phyloP scores from a whole-genome alignment of 176 grass and related monocot genomes.

The Lolium perenne region DNA sequence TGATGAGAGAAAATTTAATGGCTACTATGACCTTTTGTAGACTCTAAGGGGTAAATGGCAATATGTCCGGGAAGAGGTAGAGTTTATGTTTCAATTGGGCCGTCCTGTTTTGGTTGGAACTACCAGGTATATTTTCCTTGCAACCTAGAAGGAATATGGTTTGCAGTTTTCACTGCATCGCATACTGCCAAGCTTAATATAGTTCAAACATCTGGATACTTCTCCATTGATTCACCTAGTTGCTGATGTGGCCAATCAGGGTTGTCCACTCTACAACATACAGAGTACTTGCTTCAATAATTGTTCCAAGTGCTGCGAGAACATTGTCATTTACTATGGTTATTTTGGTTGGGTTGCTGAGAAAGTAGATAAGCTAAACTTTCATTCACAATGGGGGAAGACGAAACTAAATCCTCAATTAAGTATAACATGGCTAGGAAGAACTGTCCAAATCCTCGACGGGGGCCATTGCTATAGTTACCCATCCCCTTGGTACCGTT shows the following conservation, averaged over 20 bases:
- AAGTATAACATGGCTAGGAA: too few relatives aligned
- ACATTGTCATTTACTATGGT: not conserved
- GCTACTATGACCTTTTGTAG: conserved; percentile 51
- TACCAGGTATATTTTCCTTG: conserved; percentile 69
- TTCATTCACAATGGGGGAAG: not conserved
- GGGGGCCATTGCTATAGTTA: not conserved
- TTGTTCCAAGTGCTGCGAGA: conserved; percentile 18
- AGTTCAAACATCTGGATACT: conserved; percentile 15
- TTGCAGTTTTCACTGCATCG: conserved; percentile 1
- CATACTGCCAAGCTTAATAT: not conserved
- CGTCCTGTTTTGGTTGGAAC: conserved; percentile 97
- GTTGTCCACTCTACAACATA: not conserved
- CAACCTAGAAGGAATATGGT: conserved; percentile 7
- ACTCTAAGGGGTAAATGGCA: conserved; percentile 95
- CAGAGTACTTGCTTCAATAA: not conserved
- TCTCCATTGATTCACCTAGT: not conserved
- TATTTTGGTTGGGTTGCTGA: not conserved
- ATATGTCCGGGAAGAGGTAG: conserved; percentile 87
- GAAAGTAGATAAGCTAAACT: conserved; percentile 1
- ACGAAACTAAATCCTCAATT: not conserved
- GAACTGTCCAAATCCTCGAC: too few relatives aligned
- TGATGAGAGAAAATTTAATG: conserved; percentile 29
- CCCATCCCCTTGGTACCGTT: not conserved
- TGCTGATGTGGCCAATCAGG: not conserved
- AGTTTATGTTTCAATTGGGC: conserved; percentile 81